Conservation (phyloP, 306 rosid species). For the Quercus aquifolioides region DNA sequence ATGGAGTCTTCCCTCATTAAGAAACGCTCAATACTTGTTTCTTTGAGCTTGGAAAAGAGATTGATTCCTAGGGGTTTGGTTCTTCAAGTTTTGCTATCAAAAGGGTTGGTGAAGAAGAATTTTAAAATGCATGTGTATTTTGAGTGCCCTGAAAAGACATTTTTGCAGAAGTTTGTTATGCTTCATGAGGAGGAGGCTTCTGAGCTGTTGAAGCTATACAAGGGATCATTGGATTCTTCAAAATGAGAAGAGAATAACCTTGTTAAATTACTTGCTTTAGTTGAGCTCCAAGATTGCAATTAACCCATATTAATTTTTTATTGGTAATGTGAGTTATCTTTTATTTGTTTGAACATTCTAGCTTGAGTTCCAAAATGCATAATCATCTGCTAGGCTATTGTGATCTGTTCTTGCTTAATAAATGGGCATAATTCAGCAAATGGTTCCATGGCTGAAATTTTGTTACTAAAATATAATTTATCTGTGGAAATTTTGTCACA, state of each 20-base stretch:
- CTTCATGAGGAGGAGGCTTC: constrained; percentile 24
- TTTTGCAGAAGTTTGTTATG: constrained; percentile 22
- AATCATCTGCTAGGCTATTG: neutral
- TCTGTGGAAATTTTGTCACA: neutral
- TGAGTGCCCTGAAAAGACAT: neutral
- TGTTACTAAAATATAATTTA: neutral
- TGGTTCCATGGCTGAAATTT: neutral
- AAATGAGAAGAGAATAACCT: neutral
- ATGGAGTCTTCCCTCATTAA: constrained; percentile 30
- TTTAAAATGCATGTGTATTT: neutral
- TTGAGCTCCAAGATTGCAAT: neutral
- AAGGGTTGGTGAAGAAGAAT: constrained; percentile 23
- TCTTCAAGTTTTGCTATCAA: constrained; percentile 21
- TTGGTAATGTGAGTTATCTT: too few species aligned
- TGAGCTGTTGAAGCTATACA: constrained; percentile 24
- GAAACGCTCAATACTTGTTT: constrained; percentile 5
- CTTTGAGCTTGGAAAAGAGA: constrained; percentile 29
- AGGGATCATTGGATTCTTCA: neutral
- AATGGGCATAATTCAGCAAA: neutral
- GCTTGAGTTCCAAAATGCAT: too few species aligned
- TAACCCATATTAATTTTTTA: neutral
- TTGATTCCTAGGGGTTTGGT: constrained; percentile 42
- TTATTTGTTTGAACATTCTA: too few species aligned
- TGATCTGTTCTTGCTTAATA: neutral
- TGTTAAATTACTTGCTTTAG: neutral